These are phyloP conservation scores for Coemansia furcata DNA, from an alignment of 192 early-diverging fungal genomes.

Conservation along the genomic window DNA sequence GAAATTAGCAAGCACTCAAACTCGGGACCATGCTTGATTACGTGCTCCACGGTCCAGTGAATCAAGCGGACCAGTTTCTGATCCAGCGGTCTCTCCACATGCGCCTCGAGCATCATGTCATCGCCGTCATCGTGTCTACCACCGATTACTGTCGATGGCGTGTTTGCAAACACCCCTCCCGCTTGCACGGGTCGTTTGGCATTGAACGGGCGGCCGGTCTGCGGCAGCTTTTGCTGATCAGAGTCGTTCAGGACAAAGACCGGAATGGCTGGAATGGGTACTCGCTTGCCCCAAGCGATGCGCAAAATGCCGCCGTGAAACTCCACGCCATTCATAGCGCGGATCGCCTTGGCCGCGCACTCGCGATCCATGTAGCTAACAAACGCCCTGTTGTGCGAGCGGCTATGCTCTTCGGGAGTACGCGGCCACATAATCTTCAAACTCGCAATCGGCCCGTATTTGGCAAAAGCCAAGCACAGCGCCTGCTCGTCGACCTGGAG, in stretches of 20 bases:
- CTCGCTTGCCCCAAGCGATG: conserved; percentile 84
- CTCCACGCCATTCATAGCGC: conserved; percentile 66
- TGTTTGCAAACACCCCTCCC: background rate
- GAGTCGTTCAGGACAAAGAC: conserved; percentile 49
- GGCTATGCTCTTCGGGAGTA: conserved; percentile 73
- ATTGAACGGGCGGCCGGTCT: conserved; percentile 36
- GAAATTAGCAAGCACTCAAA: conserved; percentile 74
- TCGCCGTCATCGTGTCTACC: conserved; percentile 3
- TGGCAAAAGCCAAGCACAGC: conserved; percentile 74
- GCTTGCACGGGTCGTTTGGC: conserved; percentile 7
- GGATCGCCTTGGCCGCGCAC: conserved; percentile 67
- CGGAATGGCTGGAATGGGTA: conserved; percentile 69
- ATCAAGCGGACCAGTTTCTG: conserved; percentile 59
- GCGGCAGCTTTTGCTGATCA: background rate
- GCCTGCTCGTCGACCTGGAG: conserved; percentile 69
- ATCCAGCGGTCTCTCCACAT: conserved; percentile 62
- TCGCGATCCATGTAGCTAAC: conserved; percentile 84
- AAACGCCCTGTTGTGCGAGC: conserved; percentile 81
- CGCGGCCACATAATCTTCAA: conserved; percentile 98
- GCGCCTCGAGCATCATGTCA: conserved; percentile 57
- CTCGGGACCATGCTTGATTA: conserved; percentile 65
- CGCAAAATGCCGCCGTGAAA: conserved; percentile 52
- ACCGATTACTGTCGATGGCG: background rate
- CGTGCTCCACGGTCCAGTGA: conserved; percentile 82
- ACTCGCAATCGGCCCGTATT: conserved; percentile 80